phyloP scores from a whole-genome alignment of 352 stramenopile species.

The Phytophthora cactorum region DNA sequence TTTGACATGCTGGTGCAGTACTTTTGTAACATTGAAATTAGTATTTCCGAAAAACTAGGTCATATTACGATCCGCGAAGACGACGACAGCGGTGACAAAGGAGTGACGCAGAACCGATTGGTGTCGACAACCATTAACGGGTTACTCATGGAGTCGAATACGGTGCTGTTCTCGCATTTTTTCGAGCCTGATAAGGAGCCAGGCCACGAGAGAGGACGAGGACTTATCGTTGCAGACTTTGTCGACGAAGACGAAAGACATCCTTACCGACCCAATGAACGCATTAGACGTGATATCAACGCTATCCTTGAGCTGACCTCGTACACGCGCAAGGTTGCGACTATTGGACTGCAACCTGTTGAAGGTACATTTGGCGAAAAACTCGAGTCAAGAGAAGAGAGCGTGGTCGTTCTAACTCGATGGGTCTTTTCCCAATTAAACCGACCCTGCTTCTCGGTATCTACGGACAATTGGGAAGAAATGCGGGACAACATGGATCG shows the following conservation, averaged over 20 bases:
- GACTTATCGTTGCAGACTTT: constrained; percentile 46
- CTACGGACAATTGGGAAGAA: constrained; percentile 34
- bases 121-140: constrained; percentile 40
- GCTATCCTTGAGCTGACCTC: constrained; percentile 39
- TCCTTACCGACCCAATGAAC: constrained; percentile 38
- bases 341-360: constrained; percentile 18
- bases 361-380: constrained; percentile 4
- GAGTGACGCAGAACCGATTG: constrained; percentile 39
- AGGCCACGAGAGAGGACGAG: constrained; percentile 21
- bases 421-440: constrained; percentile 42
- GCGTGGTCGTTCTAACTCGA: constrained; percentile 40
- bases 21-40: constrained; percentile 52
- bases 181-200: constrained; percentile 19
- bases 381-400: constrained; percentile 23
- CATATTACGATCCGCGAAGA: constrained; percentile 50
- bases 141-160: constrained; percentile 45
- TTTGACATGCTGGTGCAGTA: constrained; percentile 45
- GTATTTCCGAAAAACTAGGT: constrained; percentile 44
- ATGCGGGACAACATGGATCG: constrained; percentile 43
- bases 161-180: constrained; percentile 42
- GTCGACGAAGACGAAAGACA: constrained; percentile 43
- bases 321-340: constrained; percentile 28
- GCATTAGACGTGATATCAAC: constrained; percentile 41
- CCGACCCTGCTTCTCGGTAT: constrained; percentile 33
- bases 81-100: constrained; percentile 36